These are phyloP conservation scores for Chaetothyriales sp. DNA, from an alignment of 2,329 filamentous ascomycete genomes.

Conservation along the genomic window DNA sequence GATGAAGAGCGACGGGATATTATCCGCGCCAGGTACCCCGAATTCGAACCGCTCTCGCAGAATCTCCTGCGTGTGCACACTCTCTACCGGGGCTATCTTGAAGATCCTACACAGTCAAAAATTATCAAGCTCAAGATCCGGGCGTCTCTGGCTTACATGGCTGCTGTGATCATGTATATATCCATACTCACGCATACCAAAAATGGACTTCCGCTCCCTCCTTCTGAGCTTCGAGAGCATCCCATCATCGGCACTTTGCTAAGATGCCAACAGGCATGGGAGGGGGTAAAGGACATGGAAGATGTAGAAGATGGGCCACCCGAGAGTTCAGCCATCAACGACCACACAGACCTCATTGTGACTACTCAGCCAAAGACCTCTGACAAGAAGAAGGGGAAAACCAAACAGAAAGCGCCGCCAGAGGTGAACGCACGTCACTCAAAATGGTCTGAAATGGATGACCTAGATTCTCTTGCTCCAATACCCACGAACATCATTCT, in stretches of 20 bases:
- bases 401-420: constrained; percentile 26
- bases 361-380: constrained; percentile 20
- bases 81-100: constrained; percentile 42
- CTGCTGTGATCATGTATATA: constrained; percentile 83
- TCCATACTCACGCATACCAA: constrained; percentile 68
- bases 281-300: constrained; percentile 50
- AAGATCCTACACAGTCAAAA: constrained; percentile 35
- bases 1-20: constrained; percentile 60
- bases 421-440: background rate
- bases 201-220: constrained; percentile 50
- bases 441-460: constrained; percentile 31
- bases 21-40: constrained; percentile 69
- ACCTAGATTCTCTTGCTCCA: constrained; percentile 35
- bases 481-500: background rate
- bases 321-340: constrained; percentile 23
- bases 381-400: constrained; percentile 29
- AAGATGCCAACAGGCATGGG: constrained; percentile 67
- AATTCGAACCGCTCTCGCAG: constrained; percentile 72
- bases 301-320: constrained; percentile 9
- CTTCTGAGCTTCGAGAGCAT: constrained; percentile 72
- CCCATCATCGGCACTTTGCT: constrained; percentile 77
- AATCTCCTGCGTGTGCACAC: constrained; percentile 61
- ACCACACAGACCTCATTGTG: constrained; percentile 22
- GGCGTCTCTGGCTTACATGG: constrained; percentile 72
- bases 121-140: constrained; percentile 36